A percentile compares a stretch with the other conserved stretches of the same genome.
Conservation (phyloP, 306 rosid species). For the Rosa lucieae region DNA sequence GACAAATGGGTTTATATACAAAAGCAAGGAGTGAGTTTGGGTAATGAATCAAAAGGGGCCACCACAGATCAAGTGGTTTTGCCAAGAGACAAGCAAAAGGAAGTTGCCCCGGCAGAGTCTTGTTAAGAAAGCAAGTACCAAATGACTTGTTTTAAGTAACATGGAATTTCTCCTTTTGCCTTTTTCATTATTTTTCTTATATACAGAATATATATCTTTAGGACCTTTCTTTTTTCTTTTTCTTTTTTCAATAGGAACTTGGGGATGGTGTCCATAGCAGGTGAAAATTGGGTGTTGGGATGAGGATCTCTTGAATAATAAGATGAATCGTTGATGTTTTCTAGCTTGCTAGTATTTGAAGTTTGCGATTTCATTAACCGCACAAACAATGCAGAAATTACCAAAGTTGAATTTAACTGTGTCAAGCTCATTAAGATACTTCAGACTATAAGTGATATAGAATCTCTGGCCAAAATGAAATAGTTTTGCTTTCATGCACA, state of each 20-base stretch:
- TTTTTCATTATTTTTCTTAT: not conserved
- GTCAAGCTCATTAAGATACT: not conserved
- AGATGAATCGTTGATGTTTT: not conserved
- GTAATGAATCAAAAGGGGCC: conserved; percentile 29
- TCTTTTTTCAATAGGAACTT: conserved; percentile 8
- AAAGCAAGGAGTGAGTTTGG: conserved; percentile 57
- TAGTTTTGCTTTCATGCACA: not conserved
- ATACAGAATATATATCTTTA: not conserved
- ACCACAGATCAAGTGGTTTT: conserved; percentile 25
- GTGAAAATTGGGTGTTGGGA: conserved; percentile 6
- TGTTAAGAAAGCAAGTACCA: conserved; percentile 44
- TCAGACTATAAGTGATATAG: not conserved
- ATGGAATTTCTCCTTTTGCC: conserved; percentile 8
- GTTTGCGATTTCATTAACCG: conserved; percentile 6
- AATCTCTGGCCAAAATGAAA: not conserved
- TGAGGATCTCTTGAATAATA: conserved; percentile 11
- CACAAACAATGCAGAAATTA: not conserved
- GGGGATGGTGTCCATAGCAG: conserved; percentile 22
- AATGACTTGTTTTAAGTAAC: conserved; percentile 10
- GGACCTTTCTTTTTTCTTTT: not conserved
- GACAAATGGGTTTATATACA: conserved; percentile 76
- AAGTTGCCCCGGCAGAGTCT: conserved; percentile 29
- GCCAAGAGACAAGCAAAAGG: conserved; percentile 43
- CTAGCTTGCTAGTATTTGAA: not conserved
- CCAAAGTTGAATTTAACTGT: not conserved